Evolutionary conservation across 768 basidiomycete genomes (phyloP), one percentile per base, ranked within the genome.

Genomic region (Podaxis sp.): DNA sequence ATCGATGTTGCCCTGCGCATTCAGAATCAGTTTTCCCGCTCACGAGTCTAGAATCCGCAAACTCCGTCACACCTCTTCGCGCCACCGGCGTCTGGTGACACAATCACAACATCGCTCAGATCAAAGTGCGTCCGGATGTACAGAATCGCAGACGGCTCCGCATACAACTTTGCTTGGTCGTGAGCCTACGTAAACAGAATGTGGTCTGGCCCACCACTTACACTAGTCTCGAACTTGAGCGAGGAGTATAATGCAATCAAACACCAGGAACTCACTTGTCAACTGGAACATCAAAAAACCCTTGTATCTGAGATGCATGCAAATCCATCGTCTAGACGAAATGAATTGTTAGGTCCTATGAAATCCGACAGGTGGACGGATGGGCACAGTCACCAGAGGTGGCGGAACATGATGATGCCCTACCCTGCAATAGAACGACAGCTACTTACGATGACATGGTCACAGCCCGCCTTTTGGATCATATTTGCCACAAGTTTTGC

Each of bases 401-500:
- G 50, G 49, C 26, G 44, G 41, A 59, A n/a, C 22, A 38, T 20
- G n/a, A 30, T 36, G 57, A 24, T 58, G 17, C 28, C 17, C 11
- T 26, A 41, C 12, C 41, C 40, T 15, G 28, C 17, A 26, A n/a
- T 36, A 26, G 40, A 49, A 22, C 12, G 38, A 58, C 64, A 38
- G 44, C 62, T 49, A 83, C 92, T 76, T 73, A 96, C 94, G 64
- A 99, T 96, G 72, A 99, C 90, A 81, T 99, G 97, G 79, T 98
- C 96, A 73, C 95, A 91, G 56, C 97, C 88, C 66, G 95, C 84
- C 76, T 86, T 91, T 75, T 90, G 93, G 64, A 99, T 84, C 89
- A 99, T 95, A 78, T 99, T 99, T 58, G 97, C 96, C 26, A 99
- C 94, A 28, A 99, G 87, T 79, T 98, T 99, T 53, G 96, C 96